Conservation (phyloP, 2,329 filamentous ascomycete genomes). For the Phoma sp. region DNA sequence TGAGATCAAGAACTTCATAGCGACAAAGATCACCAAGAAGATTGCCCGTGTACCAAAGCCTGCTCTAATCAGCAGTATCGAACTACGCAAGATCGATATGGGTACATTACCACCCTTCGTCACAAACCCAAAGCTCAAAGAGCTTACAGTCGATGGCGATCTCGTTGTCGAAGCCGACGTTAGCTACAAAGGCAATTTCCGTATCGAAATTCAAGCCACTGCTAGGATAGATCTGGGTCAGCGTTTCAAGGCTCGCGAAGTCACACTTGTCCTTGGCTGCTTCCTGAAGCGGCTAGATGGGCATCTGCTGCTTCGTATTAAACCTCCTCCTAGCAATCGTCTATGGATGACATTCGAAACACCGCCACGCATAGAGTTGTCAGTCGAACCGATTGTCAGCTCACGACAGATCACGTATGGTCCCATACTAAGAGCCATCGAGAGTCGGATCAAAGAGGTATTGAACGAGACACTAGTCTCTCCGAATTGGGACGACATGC, state of each 20-base stretch:
- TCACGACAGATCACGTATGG: constrained; percentile 94
- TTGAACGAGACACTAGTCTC: constrained; percentile 88
- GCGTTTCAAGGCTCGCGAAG: constrained; percentile 87
- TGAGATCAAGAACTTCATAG: constrained; percentile 78
- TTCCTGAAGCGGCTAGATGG: constrained; percentile 86
- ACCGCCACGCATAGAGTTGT: constrained; percentile 92
- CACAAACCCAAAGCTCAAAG: constrained; percentile 85
- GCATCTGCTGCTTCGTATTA: constrained; percentile 83
- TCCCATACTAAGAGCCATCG: constrained; percentile 89
- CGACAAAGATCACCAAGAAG: constrained; percentile 91
- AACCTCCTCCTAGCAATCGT: constrained; percentile 92
- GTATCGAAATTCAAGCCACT: constrained; percentile 89
- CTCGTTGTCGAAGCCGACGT: constrained; percentile 86
- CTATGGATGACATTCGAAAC: constrained; percentile 95
- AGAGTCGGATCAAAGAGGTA: constrained; percentile 92
- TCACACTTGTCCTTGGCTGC: constrained; percentile 85
- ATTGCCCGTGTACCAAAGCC: constrained; percentile 93
- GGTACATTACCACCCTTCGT: constrained; percentile 87
- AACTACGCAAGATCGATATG: constrained; percentile 82
- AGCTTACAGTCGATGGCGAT: constrained; percentile 90
- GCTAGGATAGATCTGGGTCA: constrained; percentile 88
- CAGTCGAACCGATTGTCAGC: constrained; percentile 95
- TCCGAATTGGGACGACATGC: constrained; percentile 95
- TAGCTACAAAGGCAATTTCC: constrained; percentile 86
- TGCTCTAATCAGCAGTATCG: constrained; percentile 83